Evolutionary conservation across 345 rosid genomes (phyloP).

Genomic region (Cochlearia excelsa): DNA sequence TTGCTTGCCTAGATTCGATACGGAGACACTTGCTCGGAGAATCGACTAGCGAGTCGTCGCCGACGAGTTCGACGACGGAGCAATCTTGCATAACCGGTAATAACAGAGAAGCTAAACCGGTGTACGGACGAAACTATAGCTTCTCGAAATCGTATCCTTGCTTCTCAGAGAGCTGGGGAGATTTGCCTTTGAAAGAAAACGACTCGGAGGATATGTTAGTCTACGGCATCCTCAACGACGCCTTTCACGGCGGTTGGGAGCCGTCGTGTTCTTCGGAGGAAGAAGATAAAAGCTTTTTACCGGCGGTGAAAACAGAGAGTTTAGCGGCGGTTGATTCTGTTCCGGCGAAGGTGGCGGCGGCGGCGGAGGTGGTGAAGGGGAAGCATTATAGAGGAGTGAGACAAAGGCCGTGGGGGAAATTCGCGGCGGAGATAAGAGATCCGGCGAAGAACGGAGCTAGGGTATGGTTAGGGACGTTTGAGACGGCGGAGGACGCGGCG

Average conservation of each 20-base stretch:
- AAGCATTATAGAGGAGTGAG: slow-evolving; percentile 95
- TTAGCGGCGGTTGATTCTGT: slow-evolving; percentile 15
- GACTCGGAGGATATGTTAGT: slow-evolving; percentile 91
- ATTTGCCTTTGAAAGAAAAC: slow-evolving; percentile 69
- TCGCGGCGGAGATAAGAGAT: slow-evolving; percentile 96
- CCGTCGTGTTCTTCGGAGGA: slow-evolving; percentile 42
- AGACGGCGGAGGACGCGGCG: slow-evolving; percentile 98
- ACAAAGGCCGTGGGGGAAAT: slow-evolving; percentile 98
- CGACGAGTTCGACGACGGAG: slow-evolving; percentile 26
- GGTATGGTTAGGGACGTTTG: slow-evolving; percentile 97
- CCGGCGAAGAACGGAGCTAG: slow-evolving; percentile 98
- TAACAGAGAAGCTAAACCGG: slow-evolving; percentile 22
- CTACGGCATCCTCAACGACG: slow-evolving; percentile 66
- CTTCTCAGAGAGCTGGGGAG: slow-evolving; percentile 91
- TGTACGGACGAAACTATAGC: slow-evolving; percentile 59
- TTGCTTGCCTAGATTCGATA: slow-evolving; percentile 49
- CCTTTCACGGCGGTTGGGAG: slow-evolving; percentile 70
- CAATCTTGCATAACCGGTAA: neutral
- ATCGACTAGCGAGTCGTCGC: slow-evolving; percentile 29
- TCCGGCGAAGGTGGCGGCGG: slow-evolving; percentile 23
- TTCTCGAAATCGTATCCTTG: slow-evolving; percentile 69
- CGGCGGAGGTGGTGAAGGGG: slow-evolving; percentile 47
- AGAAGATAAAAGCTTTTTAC: slow-evolving; percentile 18
- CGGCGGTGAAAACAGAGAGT: slow-evolving; percentile 32
- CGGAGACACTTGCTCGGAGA: slow-evolving; percentile 53